Evolutionary conservation across 371 early-diverging fungal genomes (phyloP).

Genomic region (Umbelopsis sp.): DNA sequence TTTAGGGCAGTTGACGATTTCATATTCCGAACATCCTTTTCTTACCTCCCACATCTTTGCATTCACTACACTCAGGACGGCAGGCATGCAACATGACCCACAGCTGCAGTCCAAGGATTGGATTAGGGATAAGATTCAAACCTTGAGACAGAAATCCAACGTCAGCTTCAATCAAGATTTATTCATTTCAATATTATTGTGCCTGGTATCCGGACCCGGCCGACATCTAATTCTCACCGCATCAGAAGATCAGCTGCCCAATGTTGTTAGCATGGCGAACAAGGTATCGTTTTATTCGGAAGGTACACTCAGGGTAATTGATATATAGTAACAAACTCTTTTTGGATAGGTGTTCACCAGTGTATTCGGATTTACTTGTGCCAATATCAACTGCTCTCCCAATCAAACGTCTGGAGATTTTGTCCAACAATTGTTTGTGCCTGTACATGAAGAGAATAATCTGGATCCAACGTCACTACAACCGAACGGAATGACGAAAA

Average conservation of each 20-base stretch:
- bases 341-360: conserved; percentile 37
- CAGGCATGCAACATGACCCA: conserved; percentile 18
- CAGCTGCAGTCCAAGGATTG: conserved; percentile 44
- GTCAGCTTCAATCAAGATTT: conserved; percentile 49
- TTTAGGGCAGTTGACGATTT: not conserved
- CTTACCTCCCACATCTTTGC: not conserved
- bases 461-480: conserved; percentile 11
- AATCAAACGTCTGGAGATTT: conserved; percentile 36
- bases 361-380: conserved; percentile 49
- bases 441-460: conserved; percentile 30
- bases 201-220: conserved; percentile 44
- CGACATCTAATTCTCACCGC: conserved; percentile 48
- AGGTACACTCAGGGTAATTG: not conserved
- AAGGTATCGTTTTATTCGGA: conserved; percentile 27
- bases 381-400: conserved; percentile 37
- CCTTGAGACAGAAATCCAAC: conserved; percentile 40
- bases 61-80: not conserved
- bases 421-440: conserved; percentile 38
- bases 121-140: conserved; percentile 46
- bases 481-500: conserved; percentile 1
- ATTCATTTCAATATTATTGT: conserved; percentile 49
- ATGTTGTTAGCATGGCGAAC: conserved; percentile 48
- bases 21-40: not conserved
- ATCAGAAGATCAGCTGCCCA: conserved; percentile 36
- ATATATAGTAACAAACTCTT: not conserved